Evolutionary conservation across 805 yeast genomes (phyloP).

Genomic region (Wickerhamomyces chambardii): DNA sequence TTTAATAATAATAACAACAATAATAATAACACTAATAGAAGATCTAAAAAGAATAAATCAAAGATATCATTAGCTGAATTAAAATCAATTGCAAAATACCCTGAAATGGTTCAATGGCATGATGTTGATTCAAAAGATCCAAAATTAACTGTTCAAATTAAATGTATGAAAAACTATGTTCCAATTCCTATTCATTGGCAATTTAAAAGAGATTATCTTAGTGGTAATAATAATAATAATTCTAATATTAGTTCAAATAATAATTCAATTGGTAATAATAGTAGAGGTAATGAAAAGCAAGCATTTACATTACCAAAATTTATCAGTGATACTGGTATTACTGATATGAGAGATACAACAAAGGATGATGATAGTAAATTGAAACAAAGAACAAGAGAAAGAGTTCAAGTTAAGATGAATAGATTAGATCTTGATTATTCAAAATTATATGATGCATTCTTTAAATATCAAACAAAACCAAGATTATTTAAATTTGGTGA

Average conservation of each 20-base stretch:
- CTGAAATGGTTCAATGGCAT: constrained; percentile 78
- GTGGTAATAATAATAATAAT: constrained; percentile 52
- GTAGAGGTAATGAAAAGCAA: constrained; percentile 47
- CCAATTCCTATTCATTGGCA: constrained; percentile 87
- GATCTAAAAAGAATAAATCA: constrained; percentile 42
- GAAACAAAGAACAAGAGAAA: constrained; percentile 69
- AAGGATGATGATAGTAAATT: constrained; percentile 41
- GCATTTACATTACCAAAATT: constrained; percentile 75
- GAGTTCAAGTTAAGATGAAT: constrained; percentile 87
- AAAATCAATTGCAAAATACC: constrained; percentile 50
- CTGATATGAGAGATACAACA: constrained; percentile 68
- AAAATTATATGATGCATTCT: constrained; percentile 78
- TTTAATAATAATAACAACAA: constrained; percentile 11
- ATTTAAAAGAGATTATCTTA: constrained; percentile 62
- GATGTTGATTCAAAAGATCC: constrained; percentile 87
- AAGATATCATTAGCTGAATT: constrained; percentile 58
- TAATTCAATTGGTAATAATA: too few relatives aligned
- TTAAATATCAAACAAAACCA: constrained; percentile 73
- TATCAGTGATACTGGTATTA: constrained; percentile 76
- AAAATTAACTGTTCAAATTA: constrained; percentile 49
- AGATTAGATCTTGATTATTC: constrained; percentile 79
- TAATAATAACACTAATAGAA: constrained; percentile 33
- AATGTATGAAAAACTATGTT: constrained; percentile 54
- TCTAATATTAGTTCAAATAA: too few relatives aligned
- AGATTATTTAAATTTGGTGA: constrained; percentile 64